phyloP scores from a whole-genome alignment of 73 alveolate genomes.

The Strombidium stylifer region DNA sequence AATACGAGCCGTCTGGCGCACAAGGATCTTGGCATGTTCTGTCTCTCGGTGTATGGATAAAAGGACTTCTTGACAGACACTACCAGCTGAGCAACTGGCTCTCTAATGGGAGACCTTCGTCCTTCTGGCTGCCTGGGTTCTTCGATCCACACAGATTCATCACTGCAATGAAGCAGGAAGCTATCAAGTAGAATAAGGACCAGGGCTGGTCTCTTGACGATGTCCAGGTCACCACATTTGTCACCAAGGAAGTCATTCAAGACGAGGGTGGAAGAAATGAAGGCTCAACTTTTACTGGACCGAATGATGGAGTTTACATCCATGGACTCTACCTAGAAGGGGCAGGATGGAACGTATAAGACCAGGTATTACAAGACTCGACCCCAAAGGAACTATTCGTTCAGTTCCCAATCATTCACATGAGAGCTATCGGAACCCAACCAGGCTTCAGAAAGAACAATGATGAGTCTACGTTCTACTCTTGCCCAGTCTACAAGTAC shows the following conservation, averaged over 20 bases:
- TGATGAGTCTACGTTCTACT: too few relatives aligned
- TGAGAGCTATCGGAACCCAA: too few relatives aligned
- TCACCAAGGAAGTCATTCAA: slow-evolving; percentile 63
- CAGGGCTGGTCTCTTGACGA: slow-evolving; percentile 92
- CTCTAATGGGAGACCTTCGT: slow-evolving; percentile 90
- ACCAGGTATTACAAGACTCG: slow-evolving; percentile 82
- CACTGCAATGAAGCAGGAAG: slow-evolving; percentile 97
- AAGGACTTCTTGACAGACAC: slow-evolving; percentile 88
- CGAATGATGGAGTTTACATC: slow-evolving; percentile 98
- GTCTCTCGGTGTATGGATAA: slow-evolving; percentile 93
- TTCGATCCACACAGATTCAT: slow-evolving; percentile 99
- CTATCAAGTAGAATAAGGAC: slow-evolving; percentile 94
- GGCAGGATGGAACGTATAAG: slow-evolving; percentile 95
- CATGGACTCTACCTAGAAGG: slow-evolving; percentile 99
- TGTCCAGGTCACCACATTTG: slow-evolving; percentile 82
- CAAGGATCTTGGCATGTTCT: slow-evolving; percentile 99
- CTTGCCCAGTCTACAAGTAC: slow-evolving; percentile 95
- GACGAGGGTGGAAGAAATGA: slow-evolving; percentile 66
- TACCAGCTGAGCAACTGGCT: slow-evolving; percentile 96
- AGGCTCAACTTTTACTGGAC: too few relatives aligned
- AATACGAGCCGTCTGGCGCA: slow-evolving; percentile 96
- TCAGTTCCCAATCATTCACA: slow-evolving; percentile 98
- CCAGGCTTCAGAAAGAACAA: too few relatives aligned
- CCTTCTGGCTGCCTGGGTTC: slow-evolving; percentile 98
- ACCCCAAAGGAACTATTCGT: slow-evolving; percentile 87